Base-by-base conservation (phyloP, 2,329 filamentous ascomycete species). In the Trichoderma citrinoviride region DNA sequence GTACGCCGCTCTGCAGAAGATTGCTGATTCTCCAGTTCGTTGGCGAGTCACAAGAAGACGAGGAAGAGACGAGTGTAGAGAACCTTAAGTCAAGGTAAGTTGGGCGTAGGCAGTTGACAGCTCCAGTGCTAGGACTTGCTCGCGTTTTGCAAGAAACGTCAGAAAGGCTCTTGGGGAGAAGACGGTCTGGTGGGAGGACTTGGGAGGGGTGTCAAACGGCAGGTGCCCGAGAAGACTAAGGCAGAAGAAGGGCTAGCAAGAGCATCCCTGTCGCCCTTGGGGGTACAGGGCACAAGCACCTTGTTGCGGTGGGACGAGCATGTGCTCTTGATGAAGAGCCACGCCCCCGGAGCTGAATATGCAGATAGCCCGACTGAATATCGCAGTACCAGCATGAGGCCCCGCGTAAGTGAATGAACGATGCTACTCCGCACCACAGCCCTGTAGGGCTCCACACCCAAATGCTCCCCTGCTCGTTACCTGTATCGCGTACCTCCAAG, bases 261-360 rank as follows among this genome's bases (percentile, higher is more conserved):
- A 49, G n/a, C 43, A 40, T 63, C 50, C 61, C 33, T 37, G 33
- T 14, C 33, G 2, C 10, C 10, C 14, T 8, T 7, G 10, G 10
- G 33, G 2, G 14, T 12, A 12, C 33, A 37, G n/a, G n/a, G n/a
- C n/a, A 3, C 3, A 37, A 37, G 33, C 4, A 37, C 33, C n/a
- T n/a, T n/a, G n/a, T 49, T 21, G 61, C 19, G 27, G 49, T 63
- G 50, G 52, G 43, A 50, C 52, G 50, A 46, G 61, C 61, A 63
- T 63, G 61, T 63, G 52, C 58, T 53, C 40, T 61, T 61, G 17
- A 61, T 61, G 58, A 61, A 61, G 58, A 61, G 49, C 58, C 58
- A 61, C 58, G 47, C 58, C 58, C 58, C 58, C 23, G 37, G 19
- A 52, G 49, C 17, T 46, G 49, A 49, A 61, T 61, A 61, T 60